phyloP scores from a whole-genome alignment of 106 monocot species.

The Xerophyta viscosa region DNA sequence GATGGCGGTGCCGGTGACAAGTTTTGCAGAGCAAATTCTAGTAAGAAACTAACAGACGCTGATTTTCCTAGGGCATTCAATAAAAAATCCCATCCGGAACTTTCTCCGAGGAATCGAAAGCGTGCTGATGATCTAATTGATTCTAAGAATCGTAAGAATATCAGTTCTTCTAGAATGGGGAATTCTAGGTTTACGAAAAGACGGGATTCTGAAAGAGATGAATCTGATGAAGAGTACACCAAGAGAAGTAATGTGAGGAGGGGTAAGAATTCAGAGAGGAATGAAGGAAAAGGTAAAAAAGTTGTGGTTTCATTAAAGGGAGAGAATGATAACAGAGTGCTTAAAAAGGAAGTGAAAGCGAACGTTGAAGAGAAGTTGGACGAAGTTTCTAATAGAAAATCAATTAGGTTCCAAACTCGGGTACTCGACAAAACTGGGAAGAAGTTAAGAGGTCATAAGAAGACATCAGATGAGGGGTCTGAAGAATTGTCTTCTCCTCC shows the following conservation, averaged over 20 bases:
- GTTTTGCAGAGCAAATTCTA: neutral
- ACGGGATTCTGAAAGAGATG: slow-evolving; percentile 7
- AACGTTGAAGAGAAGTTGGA: slow-evolving; percentile 7
- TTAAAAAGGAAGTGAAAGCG: slow-evolving; percentile 7
- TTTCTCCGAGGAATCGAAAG: neutral
- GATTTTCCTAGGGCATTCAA: neutral
- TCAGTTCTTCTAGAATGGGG: neutral
- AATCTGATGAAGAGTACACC: slow-evolving; percentile 4
- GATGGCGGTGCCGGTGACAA: no score
- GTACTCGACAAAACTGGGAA: slow-evolving; percentile 38
- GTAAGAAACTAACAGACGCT: neutral
- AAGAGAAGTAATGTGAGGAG: neutral
- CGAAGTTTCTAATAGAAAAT: slow-evolving; percentile 10
- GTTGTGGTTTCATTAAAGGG: slow-evolving; percentile 2
- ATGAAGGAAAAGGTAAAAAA: slow-evolving; percentile 1
- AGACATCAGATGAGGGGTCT: slow-evolving; percentile 17
- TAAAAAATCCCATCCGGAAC: no score
- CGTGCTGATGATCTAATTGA: neutral
- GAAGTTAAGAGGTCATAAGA: slow-evolving; percentile 33
- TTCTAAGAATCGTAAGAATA: no score
- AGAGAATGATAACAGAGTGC: no score
- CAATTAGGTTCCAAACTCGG: slow-evolving; percentile 11
- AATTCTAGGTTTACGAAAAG: neutral
- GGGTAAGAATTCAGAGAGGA: slow-evolving; percentile 3
- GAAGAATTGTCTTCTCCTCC: slow-evolving; percentile 13